Evolutionary conservation across 768 basidiomycete genomes (phyloP), one percentile per base, ranked within the genome.

Genomic region (Royoungia palumana): DNA sequence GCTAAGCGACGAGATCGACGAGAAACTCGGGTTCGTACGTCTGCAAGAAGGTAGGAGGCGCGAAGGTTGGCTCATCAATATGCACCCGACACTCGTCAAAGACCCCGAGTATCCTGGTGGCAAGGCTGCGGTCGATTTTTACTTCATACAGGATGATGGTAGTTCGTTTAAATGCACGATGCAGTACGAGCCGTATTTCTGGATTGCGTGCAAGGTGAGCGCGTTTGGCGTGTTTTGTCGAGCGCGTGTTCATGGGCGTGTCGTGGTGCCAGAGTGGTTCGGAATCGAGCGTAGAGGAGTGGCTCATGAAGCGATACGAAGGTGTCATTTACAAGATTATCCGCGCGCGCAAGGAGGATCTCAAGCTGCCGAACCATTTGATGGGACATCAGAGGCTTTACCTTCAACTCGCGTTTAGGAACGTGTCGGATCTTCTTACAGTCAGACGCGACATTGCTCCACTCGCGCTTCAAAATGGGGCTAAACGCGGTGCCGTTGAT

Each of bases 111-210:
- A 85, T 75, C 81, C 89, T 6, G 80, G 80, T 9, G 96, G 94
- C 17, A 83, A 81, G 57, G 85, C 92, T 2, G 96, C 87, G 7
- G 94, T 99, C 12, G 94, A 99, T 59, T 95, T 83, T 58, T 98
- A 95, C 66, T 98, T 99, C 62, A 92, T 99, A 55, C 85, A 97
- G 71, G 94, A 97, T 61, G 94, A 98, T 51, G 96, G 96, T 6
- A 82, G 81, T 21, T 89, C 89, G 84, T 98, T 99, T 78, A 99
- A 98, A 68, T 85, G 82, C 56, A 98, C 95, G 6, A 76, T 87
- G 53, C 79, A 82, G 48, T 95, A 94, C 62, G 95, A 98, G 62
- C 95, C 96, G 0, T 98, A 99, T 68, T 96, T 99, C 63, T 79
- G 76, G 51, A 89, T 98, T 49, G 87, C 85, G 4, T 94, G 91